Evolutionary conservation across 2,329 filamentous ascomycete genomes (phyloP).

Genomic region (Fusarium bactridioides): DNA sequence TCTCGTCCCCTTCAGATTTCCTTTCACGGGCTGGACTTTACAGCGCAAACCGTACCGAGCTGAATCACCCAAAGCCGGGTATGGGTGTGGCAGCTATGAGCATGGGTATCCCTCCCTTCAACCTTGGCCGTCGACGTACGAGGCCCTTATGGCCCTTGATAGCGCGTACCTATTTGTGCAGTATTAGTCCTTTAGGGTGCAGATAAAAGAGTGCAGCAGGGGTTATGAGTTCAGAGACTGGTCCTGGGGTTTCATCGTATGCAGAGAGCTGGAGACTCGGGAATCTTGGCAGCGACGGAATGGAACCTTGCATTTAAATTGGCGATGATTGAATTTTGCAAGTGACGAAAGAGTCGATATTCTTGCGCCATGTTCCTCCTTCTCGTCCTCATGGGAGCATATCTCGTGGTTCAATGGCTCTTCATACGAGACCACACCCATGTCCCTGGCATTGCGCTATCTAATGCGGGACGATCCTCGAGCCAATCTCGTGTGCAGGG

Average conservation of each 20-base stretch:
- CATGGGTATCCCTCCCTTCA: background rate
- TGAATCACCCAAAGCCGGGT: background rate
- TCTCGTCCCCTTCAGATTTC: background rate
- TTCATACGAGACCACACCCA: background rate
- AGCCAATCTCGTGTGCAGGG: slow-evolving; percentile 1
- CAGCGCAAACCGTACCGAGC: background rate
- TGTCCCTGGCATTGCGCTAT: background rate
- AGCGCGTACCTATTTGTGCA: background rate
- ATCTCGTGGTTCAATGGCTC: background rate
- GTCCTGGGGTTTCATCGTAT: slow-evolving; percentile 4
- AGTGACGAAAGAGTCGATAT: background rate
- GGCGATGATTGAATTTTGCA: background rate
- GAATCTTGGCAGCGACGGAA: background rate
- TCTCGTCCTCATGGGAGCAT: background rate
- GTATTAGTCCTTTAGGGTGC: background rate
- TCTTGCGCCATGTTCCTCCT: background rate
- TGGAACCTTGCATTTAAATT: background rate
- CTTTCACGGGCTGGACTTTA: background rate
- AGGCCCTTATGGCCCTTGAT: background rate
- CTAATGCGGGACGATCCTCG: slow-evolving; percentile 1
- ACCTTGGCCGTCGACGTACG: slow-evolving; percentile 6
- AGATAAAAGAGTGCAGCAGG: background rate
- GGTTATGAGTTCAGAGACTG: background rate
- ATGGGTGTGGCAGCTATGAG: slow-evolving; percentile 2
- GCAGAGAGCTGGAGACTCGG: background rate